These are phyloP conservation scores for Annulohypoxylon truncatum DNA, from an alignment of 2,329 filamentous ascomycete genomes.

Conservation along the genomic window DNA sequence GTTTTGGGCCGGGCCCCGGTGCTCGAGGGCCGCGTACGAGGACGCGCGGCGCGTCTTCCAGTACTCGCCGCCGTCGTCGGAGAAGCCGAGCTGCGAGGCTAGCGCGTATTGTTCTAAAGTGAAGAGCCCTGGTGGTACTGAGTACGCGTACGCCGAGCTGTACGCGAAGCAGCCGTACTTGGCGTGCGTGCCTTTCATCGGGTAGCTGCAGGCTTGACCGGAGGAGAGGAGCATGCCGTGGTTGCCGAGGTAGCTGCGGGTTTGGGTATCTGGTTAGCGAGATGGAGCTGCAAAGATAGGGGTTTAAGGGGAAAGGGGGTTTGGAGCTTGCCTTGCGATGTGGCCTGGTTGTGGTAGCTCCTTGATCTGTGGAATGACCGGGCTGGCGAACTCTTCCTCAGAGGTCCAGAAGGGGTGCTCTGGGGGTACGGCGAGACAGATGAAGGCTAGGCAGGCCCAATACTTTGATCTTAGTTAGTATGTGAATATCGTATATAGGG, in stretches of 20 bases:
- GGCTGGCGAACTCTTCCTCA: conserved; percentile 69
- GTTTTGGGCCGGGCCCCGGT: conserved; percentile 58
- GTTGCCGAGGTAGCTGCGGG: conserved; percentile 69
- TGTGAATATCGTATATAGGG: not conserved
- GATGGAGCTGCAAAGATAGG: not conserved
- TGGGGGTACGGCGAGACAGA: conserved; percentile 75
- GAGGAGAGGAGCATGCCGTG: conserved; percentile 81
- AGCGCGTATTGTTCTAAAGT: conserved; percentile 81
- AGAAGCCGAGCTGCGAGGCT: conserved; percentile 79
- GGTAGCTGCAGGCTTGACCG: conserved; percentile 84
- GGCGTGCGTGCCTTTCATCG: conserved; percentile 82
- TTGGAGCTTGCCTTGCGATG: conserved; percentile 66
- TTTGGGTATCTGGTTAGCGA: conserved; percentile 15
- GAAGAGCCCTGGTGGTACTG: conserved; percentile 79
- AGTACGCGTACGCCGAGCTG: conserved; percentile 80
- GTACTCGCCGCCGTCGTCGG: conserved; percentile 80
- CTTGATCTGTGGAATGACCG: conserved; percentile 68
- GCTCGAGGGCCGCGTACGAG: conserved; percentile 71
- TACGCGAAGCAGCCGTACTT: conserved; percentile 87
- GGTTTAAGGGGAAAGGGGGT: not conserved
- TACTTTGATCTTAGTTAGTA: conserved; percentile 61
- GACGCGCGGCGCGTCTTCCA: conserved; percentile 81
- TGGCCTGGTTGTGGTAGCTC: conserved; percentile 76
- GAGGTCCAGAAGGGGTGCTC: conserved; percentile 81
- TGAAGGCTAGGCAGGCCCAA: conserved; percentile 84